phyloP scores from a whole-genome alignment of 495 filamentous ascomycete genomes.

The Penicillium macrosclerotiorum region DNA sequence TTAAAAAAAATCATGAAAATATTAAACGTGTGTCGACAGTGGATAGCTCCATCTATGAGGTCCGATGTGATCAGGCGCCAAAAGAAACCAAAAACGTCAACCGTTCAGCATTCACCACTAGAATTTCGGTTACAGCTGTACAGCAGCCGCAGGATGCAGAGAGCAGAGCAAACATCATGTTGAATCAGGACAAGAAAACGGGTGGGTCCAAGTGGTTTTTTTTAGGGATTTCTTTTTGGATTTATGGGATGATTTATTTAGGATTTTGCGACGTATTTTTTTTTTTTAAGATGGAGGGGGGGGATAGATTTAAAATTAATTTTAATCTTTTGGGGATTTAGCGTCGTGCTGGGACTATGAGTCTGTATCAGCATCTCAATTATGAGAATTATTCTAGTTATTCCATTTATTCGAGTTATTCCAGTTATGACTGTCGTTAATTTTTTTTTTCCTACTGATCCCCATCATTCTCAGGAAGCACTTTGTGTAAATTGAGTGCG shows the following conservation, averaged over 20 bases:
- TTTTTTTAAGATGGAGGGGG: too few relatives aligned
- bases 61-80: constrained; percentile 41
- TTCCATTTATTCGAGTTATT: too few relatives aligned
- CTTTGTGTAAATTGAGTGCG: constrained; percentile 20
- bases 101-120: constrained; percentile 31
- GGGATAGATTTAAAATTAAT: constrained; percentile 5
- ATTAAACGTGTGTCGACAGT: constrained; percentile 31
- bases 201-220: constrained; percentile 15
- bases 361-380: too few relatives aligned
- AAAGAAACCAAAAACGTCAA: constrained; percentile 30
- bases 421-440: too few relatives aligned
- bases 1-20: too few relatives aligned
- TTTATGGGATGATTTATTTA: too few relatives aligned
- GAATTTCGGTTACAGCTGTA: constrained; percentile 47
- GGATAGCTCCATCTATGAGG: constrained; percentile 36
- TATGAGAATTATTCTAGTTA: constrained; percentile 15
- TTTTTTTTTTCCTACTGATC: background rate
- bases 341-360: too few relatives aligned
- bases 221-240: constrained; percentile 11
- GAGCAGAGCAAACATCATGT: constrained; percentile 33
- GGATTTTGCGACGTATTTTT: too few relatives aligned
- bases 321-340: constrained; percentile 6
- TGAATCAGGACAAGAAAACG: constrained; percentile 25
- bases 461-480: constrained; percentile 1
- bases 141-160: constrained; percentile 38